Evolutionary conservation across 345 rosid species (phyloP), one percentile per base, ranked within the genome.

Genomic region (Punica granatum): DNA sequence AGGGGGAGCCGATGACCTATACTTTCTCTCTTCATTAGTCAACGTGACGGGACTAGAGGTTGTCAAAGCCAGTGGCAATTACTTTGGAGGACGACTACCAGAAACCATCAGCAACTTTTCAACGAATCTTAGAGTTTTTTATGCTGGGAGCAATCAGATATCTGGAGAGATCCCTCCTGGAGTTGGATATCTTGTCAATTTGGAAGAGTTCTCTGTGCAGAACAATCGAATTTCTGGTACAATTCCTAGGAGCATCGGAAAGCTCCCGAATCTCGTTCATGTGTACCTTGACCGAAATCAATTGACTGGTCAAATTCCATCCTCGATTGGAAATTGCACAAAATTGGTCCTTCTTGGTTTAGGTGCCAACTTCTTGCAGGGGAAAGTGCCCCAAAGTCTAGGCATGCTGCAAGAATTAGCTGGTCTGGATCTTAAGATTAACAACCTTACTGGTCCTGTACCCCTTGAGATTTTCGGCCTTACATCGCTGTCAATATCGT

Each of bases 341-440:
- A 5, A 4, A 4, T 11, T 37, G 11, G 41, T 0, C 13, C 0
- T 1, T 19, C 60, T 77, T 9, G 2, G 48, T 6, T 69, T 75
- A 18, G 1, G 9, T 1, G 12, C 25, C 2, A 77, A 75, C 43
- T 39, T 44, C 5, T 33, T 77, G 0, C 49, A 64, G 15, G 78
- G 78, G 32, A 54, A 6, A 0, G 73, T 82, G 13, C 77, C 83
- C 60, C 19, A 49, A 1, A 67, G 61, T 48, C 36, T 75, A 0
- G 75, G 77, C 14, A 43, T 67, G 26, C 63, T 69, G 28, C 60
- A 42, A 39, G 37, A 23, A 1, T 28, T 78, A 51, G 2, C 7
- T 39, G 2, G 1, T 4, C 21, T 76, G 0, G 23, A 70, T 4
- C 41, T 37, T 37, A 4, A 5, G 5, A 5, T 5, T 5, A 37